phyloP scores from a whole-genome alignment of 1,284 basidiomycete species.

The Cutaneotrichosporon curvatum region DNA sequence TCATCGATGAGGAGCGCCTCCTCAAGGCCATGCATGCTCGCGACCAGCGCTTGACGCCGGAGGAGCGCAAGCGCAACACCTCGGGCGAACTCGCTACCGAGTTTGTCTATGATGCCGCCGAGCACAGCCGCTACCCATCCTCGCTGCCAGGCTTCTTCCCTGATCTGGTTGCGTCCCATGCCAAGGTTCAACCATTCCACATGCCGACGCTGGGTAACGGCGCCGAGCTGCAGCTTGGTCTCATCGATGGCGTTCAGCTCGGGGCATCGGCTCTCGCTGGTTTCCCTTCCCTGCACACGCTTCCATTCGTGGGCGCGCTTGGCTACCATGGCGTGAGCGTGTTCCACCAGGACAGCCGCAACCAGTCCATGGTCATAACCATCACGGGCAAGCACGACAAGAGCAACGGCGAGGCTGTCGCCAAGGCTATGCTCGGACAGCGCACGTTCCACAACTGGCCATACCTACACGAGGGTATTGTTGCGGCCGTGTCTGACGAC shows the following conservation, averaged over 20 bases:
- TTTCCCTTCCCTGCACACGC: constrained; percentile 88
- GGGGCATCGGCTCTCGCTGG: constrained; percentile 84
- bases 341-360: constrained; percentile 80
- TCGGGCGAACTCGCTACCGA: constrained; percentile 67
- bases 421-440: constrained; percentile 65
- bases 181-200: constrained; percentile 69
- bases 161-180: constrained; percentile 72
- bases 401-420: constrained; percentile 63
- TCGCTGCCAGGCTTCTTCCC: constrained; percentile 94
- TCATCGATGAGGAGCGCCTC: constrained; percentile 80
- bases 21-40: constrained; percentile 77
- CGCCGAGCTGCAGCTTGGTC: constrained; percentile 73
- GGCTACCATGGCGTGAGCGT: constrained; percentile 88
- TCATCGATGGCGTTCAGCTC: constrained; percentile 81
- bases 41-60: constrained; percentile 66
- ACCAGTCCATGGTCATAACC: constrained; percentile 86
- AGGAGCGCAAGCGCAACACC: constrained; percentile 70
- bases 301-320: constrained; percentile 69
- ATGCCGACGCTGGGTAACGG: constrained; percentile 78
- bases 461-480: constrained; percentile 84
- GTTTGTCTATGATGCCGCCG: constrained; percentile 64
- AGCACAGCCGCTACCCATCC: constrained; percentile 69
- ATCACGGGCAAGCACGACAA: constrained; percentile 69
- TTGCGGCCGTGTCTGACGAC: constrained; percentile 78
- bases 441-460: constrained; percentile 86